phyloP scores from a whole-genome alignment of 2,329 filamentous ascomycete species.

The Aspergillus calidoustus region DNA sequence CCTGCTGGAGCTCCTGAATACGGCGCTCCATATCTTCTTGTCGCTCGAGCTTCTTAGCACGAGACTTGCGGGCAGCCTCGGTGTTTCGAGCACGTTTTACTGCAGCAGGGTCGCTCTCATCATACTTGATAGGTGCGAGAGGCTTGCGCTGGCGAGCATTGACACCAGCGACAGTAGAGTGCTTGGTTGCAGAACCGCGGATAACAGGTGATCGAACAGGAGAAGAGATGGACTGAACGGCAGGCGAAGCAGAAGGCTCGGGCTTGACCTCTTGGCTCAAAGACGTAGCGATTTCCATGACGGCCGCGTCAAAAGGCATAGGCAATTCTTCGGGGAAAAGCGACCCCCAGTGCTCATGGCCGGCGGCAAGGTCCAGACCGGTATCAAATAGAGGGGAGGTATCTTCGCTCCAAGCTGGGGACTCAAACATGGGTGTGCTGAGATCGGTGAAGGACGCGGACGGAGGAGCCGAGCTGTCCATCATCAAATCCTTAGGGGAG shows the following conservation, averaged over 20 bases:
- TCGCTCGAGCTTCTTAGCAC: constrained; percentile 79
- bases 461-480: constrained; percentile 78
- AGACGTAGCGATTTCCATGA: constrained; percentile 38
- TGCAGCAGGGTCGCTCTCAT: constrained; percentile 74
- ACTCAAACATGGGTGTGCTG: constrained; percentile 81
- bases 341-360: constrained; percentile 69
- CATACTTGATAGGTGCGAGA: constrained; percentile 76
- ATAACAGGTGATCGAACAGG: constrained; percentile 46
- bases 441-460: constrained; percentile 81
- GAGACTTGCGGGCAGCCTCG: constrained; percentile 89
- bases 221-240: constrained; percentile 44
- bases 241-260: constrained; percentile 27
- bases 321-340: constrained; percentile 51
- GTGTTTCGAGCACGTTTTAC: constrained; percentile 95
- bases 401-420: constrained; percentile 73
- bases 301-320: constrained; percentile 35
- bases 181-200: constrained; percentile 59
- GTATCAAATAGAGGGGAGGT: constrained; percentile 76
- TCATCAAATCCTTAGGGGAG: constrained; percentile 79
- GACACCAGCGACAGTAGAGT: constrained; percentile 73
- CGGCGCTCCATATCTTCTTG: constrained; percentile 74
- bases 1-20: constrained; percentile 69
- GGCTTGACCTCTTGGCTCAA: constrained; percentile 26
- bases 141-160: constrained; percentile 77
- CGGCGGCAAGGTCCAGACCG: constrained; percentile 58